A percentile compares a stretch with the other conserved stretches of the same genome.
Evolutionary conservation across 1,284 basidiomycete species (phyloP).

Genomic region (Coniophora puteana): DNA sequence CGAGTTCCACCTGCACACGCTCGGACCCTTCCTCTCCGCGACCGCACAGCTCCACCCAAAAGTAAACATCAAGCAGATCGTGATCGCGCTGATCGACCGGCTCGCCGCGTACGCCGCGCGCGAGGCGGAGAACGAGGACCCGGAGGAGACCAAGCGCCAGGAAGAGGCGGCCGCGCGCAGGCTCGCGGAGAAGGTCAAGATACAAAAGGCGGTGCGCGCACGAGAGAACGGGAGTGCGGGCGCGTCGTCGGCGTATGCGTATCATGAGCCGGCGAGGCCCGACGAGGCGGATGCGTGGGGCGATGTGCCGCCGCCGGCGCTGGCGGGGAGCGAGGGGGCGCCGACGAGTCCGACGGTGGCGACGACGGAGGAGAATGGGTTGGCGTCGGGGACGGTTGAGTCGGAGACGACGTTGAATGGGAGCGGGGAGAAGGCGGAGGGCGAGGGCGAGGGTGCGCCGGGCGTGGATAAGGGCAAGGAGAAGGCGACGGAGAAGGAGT

Average conservation of each 20-base stretch:
- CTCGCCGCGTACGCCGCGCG: constrained; percentile 90
- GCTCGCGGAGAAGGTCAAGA: constrained; percentile 80
- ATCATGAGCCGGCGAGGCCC: constrained; percentile 11
- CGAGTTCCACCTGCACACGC: constrained; percentile 91
- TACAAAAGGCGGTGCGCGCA: constrained; percentile 60
- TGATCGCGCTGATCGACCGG: constrained; percentile 94
- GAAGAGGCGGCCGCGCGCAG: constrained; percentile 88
- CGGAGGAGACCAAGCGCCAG: constrained; percentile 85
- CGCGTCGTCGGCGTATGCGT: no score
- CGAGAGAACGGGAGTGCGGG: constrained; percentile 55
- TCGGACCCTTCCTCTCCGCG: constrained; percentile 89
- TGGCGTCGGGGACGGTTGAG: constrained; percentile 22
- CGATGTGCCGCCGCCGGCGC: constrained; percentile 20
- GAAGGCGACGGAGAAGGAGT: constrained; percentile 49
- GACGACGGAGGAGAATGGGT: constrained; percentile 28
- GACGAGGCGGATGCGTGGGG: constrained; percentile 32
- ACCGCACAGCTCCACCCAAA: constrained; percentile 93
- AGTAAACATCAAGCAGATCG: constrained; percentile 96
- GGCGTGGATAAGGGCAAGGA: constrained; percentile 66
- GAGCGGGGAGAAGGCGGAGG: constrained; percentile 31
- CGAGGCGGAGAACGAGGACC: constrained; percentile 90
- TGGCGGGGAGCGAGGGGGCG: constrained; percentile 18
- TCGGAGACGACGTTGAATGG: constrained; percentile 24
- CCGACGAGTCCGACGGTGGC: constrained; percentile 18
- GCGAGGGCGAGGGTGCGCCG: constrained; percentile 41